Evolutionary conservation across 805 yeast genomes (phyloP), one percentile per base, ranked within the genome.

Genomic region (Lipomyces lipofer): DNA sequence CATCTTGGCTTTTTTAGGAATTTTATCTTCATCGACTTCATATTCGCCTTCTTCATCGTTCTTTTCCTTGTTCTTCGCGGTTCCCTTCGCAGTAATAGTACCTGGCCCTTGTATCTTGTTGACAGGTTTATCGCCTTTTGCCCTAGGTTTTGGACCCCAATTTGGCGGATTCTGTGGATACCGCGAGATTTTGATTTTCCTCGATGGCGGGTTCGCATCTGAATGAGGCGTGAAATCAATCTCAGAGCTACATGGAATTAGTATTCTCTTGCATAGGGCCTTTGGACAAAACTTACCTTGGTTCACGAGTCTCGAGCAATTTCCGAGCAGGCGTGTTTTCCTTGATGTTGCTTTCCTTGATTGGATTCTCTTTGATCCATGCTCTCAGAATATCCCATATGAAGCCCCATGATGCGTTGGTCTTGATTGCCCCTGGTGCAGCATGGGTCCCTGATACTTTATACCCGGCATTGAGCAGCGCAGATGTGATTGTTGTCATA

Each of bases 141-240:
- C 95, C 66, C 86, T 83, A 2, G 96, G 82, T 73, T 86, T 88
- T 33, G 98, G 99, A 1, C 99, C 99, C 99, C 99, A 94, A 68
- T 88, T 85, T 68, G 87, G 88, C 13, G 99, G 99, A 66, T 91
- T 92, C 66, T 84, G 90, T 68, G 91, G 99, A 71, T 79, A 92
- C 64, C 97, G 78, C 12, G 89, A 89, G 67, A 92, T 81, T 71
- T 89, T 89, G 54, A 88, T 77, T 59, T 80, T 83, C 65, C 97
- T 78, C 50, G 88, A 73, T 51, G 90, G 72, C 46, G 73, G 76
- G 17, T 73, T 76, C 55, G 90, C 80, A 71, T 49, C 78, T 79
- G 70, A 84, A 82, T 36, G 78, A 72, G 49, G 54, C 22, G 81
- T 83, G 64, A 92, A 90, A 33, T 84, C 80, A 51, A 70, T 68